Conservation (phyloP, 139 green algal genomes). For the Chlamydomonas eustigma region DNA sequence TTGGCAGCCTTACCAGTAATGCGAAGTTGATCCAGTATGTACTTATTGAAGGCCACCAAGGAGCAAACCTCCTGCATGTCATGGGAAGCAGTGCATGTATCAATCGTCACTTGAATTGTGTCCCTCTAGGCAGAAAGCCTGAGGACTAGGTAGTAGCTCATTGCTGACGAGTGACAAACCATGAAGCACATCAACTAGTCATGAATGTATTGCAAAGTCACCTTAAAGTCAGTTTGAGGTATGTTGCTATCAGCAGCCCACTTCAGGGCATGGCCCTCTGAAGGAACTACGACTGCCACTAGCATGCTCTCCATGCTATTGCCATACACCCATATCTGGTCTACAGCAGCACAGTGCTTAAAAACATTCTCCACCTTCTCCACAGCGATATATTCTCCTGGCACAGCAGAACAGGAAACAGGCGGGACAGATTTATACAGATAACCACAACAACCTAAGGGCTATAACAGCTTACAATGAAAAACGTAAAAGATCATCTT, state of each 20-base stretch:
- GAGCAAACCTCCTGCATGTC: constrained; percentile 28
- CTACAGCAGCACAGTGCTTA: constrained; percentile 60
- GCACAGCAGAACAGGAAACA: no score
- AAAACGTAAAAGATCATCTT: not conserved
- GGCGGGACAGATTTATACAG: no score
- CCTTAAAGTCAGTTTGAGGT: not conserved
- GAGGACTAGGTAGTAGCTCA: no score
- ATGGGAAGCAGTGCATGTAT: not conserved
- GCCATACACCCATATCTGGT: constrained; percentile 84
- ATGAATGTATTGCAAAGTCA: not conserved
- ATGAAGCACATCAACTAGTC: not conserved
- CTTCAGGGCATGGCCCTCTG: constrained; percentile 42
- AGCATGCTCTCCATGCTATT: constrained; percentile 63
- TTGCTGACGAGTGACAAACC: not conserved
- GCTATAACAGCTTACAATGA: no score
- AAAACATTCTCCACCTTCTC: constrained; percentile 88
- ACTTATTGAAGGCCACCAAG: constrained; percentile 20
- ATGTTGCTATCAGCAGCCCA: constrained; percentile 37
- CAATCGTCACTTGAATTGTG: no score
- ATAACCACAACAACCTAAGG: no score
- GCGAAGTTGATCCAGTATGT: constrained; percentile 49
- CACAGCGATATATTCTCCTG: constrained; percentile 66
- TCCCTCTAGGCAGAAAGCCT: no score
- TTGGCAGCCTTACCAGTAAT: constrained; percentile 49
- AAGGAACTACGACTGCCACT: constrained; percentile 86